These are phyloP conservation scores for Salix dunnii DNA, from an alignment of 345 rosid species.

Conservation along the genomic window DNA sequence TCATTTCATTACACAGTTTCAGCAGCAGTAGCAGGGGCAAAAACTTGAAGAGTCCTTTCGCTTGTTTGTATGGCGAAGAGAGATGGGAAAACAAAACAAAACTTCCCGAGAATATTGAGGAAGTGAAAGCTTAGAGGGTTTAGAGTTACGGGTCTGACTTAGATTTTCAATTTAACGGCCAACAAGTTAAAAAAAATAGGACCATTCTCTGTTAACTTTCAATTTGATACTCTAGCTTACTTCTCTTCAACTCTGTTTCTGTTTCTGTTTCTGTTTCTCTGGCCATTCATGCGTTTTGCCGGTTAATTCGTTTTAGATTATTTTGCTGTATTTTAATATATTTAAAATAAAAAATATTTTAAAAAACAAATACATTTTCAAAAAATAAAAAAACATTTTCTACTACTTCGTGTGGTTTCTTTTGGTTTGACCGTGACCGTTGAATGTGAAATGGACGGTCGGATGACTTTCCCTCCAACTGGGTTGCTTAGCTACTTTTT, in stretches of 20 bases:
- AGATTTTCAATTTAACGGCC: constrained; percentile 3
- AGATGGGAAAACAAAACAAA: background rate
- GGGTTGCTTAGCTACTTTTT: background rate
- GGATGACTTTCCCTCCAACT: constrained; percentile 44
- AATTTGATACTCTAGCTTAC: background rate
- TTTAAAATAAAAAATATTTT: too few relatives aligned
- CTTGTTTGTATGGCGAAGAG: background rate
- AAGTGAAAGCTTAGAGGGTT: too few relatives aligned
- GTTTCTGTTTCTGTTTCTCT: background rate
- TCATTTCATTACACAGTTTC: constrained; percentile 4
- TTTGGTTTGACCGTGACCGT: constrained; percentile 13
- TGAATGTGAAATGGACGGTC: constrained; percentile 26
- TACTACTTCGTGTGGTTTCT: background rate
- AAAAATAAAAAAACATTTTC: background rate
- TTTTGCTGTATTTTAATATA: too few relatives aligned
- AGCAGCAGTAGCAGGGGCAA: background rate
- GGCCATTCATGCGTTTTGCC: background rate
- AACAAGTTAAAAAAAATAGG: constrained; percentile 16
- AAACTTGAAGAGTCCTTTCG: background rate
- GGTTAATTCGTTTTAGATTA: too few relatives aligned
- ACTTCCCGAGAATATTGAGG: background rate
- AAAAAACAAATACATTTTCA: too few relatives aligned
- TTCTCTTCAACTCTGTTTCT: background rate
- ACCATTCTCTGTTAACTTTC: constrained; percentile 25
- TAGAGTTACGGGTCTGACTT: background rate